These are phyloP conservation scores for Corinectria fuckeliana DNA, from an alignment of 2,329 filamentous ascomycete genomes.

Conservation along the genomic window DNA sequence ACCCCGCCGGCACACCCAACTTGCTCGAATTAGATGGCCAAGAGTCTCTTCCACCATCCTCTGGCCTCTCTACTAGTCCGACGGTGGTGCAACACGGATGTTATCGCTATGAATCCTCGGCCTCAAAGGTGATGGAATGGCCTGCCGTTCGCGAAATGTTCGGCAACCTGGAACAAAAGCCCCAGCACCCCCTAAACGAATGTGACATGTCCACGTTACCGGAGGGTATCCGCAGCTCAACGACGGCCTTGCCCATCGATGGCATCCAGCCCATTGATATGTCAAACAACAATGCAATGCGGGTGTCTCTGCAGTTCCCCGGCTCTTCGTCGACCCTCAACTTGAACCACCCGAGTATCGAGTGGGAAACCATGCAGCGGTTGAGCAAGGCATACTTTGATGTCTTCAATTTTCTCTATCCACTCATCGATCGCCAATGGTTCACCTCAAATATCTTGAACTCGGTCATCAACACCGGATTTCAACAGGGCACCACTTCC, in stretches of 20 bases:
- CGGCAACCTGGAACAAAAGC: slow-evolving; percentile 34
- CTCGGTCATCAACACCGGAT: slow-evolving; percentile 50
- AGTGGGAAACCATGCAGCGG: slow-evolving; percentile 56
- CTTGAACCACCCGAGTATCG: slow-evolving; percentile 41
- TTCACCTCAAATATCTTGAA: slow-evolving; percentile 57
- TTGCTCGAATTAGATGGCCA: slow-evolving; percentile 33
- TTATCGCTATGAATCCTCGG: slow-evolving; percentile 39
- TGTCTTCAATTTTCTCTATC: slow-evolving; percentile 64
- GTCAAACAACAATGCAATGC: slow-evolving; percentile 25
- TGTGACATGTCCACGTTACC: slow-evolving; percentile 25
- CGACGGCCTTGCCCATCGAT: slow-evolving; percentile 28
- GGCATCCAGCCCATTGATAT: slow-evolving; percentile 31
- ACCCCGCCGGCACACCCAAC: slow-evolving; percentile 29
- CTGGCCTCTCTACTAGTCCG: slow-evolving; percentile 29
- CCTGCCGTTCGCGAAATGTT: slow-evolving; percentile 37
- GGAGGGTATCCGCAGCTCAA: slow-evolving; percentile 32
- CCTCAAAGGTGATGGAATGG: slow-evolving; percentile 36
- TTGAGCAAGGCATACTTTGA: slow-evolving; percentile 64
- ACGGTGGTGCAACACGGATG: slow-evolving; percentile 27
- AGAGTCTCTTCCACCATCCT: slow-evolving; percentile 28
- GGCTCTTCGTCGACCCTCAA: slow-evolving; percentile 21
- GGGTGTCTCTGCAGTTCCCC: slow-evolving; percentile 30
- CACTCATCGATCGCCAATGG: slow-evolving; percentile 62
- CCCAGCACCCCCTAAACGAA: slow-evolving; percentile 25
- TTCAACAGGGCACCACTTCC: slow-evolving; percentile 56